Conservation (phyloP, 2,329 filamentous ascomycete genomes). For the Ceratocystiopsis sp. region DNA sequence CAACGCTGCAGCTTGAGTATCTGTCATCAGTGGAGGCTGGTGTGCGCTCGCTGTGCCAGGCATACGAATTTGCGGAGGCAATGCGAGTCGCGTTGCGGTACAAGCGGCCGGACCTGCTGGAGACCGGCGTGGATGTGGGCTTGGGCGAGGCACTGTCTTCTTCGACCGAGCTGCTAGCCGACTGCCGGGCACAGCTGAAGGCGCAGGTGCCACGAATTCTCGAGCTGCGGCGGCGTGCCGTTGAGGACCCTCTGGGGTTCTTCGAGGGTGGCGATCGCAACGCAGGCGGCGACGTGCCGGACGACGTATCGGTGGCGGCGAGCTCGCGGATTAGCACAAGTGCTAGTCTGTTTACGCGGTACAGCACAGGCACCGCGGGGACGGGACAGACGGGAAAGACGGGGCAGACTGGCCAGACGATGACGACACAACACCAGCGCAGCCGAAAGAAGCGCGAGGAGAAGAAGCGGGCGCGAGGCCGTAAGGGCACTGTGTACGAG, state of each 20-base stretch:
- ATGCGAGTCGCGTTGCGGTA: constrained; percentile 55
- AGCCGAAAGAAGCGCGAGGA: constrained; percentile 76
- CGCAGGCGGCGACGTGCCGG: constrained; percentile 40
- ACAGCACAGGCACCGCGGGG: constrained; percentile 59
- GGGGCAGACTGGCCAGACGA: constrained; percentile 5
- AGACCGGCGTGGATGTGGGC: constrained; percentile 54
- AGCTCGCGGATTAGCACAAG: constrained; percentile 63
- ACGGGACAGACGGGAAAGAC: constrained; percentile 8
- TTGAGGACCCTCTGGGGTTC: constrained; percentile 72
- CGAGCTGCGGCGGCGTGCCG: constrained; percentile 67
- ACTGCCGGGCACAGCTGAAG: constrained; percentile 71
- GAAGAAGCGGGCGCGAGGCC: constrained; percentile 81
- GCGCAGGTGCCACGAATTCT: constrained; percentile 74
- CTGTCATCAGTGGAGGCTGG: constrained; percentile 54
- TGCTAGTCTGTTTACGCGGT: constrained; percentile 82
- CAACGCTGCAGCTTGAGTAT: constrained; percentile 67
- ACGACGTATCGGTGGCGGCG: constrained; percentile 81
- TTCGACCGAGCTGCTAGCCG: constrained; percentile 80
- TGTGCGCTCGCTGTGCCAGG: constrained; percentile 67
- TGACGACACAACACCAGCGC: constrained; percentile 36
- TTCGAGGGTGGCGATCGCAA: constrained; percentile 54
- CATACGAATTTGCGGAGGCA: constrained; percentile 77
- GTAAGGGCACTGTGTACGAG: constrained; percentile 95
- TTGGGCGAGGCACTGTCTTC: constrained; percentile 66
- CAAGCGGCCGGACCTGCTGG: constrained; percentile 44